These are phyloP conservation scores for Simplicillium aogashimaense DNA, from an alignment of 2,329 filamentous ascomycete genomes.

Conservation along the genomic window DNA sequence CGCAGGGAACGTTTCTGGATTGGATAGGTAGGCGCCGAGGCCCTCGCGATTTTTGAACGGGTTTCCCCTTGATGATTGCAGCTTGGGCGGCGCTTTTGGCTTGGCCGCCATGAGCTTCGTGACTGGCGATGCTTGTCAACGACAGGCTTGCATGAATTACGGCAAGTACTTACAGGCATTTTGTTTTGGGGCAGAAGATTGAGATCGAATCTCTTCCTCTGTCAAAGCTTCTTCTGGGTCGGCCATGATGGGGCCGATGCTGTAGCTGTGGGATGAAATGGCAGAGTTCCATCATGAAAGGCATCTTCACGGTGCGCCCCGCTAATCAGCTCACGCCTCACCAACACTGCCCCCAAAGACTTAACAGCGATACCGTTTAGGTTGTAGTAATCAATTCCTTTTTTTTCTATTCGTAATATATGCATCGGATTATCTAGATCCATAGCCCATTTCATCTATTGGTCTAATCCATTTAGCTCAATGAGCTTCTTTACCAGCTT, in stretches of 20 bases:
- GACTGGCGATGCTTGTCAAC: constrained; percentile 9
- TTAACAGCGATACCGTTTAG: background rate
- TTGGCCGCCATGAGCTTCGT: constrained; percentile 27
- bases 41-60: constrained; percentile 45
- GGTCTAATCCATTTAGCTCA: constrained; percentile 81
- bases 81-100: constrained; percentile 14
- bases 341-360: background rate
- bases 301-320: background rate
- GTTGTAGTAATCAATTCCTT: background rate
- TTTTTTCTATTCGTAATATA: background rate
- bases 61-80: constrained; percentile 12
- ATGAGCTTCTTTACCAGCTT: constrained; percentile 70
- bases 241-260: background rate
- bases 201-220: constrained; percentile 27
- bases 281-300: background rate
- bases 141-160: background rate
- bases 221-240: constrained; percentile 29
- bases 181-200: constrained; percentile 15
- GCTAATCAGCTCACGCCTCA: background rate
- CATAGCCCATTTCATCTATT: constrained; percentile 19
- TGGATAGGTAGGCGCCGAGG: constrained; percentile 55
- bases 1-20: constrained; percentile 51
- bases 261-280: background rate
- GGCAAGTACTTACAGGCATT: constrained; percentile 32
- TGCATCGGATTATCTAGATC: background rate